phyloP scores from a whole-genome alignment of 208 protist genomes.

The Crithidia thermophila region DNA sequence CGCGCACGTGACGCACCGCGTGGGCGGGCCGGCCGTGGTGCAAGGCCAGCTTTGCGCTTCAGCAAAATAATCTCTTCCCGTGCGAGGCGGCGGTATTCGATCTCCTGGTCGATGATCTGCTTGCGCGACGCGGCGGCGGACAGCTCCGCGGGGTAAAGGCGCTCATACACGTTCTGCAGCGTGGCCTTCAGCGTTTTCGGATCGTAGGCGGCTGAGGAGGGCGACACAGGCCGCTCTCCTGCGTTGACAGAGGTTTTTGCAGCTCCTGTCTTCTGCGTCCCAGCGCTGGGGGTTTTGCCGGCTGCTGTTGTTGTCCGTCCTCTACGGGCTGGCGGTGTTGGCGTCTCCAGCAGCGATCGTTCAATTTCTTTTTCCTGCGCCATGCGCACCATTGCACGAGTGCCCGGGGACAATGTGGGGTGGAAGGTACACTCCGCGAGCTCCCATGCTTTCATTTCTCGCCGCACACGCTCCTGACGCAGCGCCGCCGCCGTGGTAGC shows the following conservation, averaged over 20 bases:
- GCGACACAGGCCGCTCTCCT: background rate
- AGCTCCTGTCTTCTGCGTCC: background rate
- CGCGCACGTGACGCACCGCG: background rate
- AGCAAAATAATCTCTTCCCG: constrained; percentile 51
- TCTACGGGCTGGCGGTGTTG: background rate
- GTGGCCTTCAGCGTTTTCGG: constrained; percentile 13
- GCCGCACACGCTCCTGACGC: constrained; percentile 31
- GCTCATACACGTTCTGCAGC: constrained; percentile 59
- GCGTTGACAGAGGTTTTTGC: background rate
- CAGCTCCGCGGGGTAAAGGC: constrained; percentile 64
- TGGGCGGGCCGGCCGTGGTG: constrained; percentile 10
- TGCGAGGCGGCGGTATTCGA: constrained; percentile 33
- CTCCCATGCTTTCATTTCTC: constrained; percentile 47
- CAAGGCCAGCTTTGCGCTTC: constrained; percentile 40
- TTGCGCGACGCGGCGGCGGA: constrained; percentile 20
- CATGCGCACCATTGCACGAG: constrained; percentile 46
- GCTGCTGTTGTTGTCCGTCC: too few species aligned
- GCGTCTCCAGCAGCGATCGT: constrained; percentile 1
- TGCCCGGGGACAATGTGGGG: constrained; percentile 62
- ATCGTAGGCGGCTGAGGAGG: background rate
- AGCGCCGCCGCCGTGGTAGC: background rate
- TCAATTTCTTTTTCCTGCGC: constrained; percentile 29
- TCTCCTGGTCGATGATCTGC: constrained; percentile 41
- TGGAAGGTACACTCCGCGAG: constrained; percentile 83
- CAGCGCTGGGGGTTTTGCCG: constrained; percentile 10